These are phyloP conservation scores for Hypomontagnella monticulosa DNA, from an alignment of 495 filamentous ascomycete species.

Conservation along the genomic window DNA sequence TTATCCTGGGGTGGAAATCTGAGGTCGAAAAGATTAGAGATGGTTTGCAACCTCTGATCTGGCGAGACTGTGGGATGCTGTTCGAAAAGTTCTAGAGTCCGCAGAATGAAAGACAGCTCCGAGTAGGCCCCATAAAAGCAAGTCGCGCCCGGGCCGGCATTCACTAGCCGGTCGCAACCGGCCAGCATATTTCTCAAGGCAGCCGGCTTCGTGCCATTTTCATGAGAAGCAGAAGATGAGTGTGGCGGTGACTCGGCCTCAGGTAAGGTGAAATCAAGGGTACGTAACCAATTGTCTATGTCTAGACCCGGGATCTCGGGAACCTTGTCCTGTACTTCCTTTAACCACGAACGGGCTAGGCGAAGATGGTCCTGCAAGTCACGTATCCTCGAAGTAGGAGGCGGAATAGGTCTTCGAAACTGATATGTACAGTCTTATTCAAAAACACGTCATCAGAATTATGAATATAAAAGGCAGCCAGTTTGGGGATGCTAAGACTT, in stretches of 20 bases:
- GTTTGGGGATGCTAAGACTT: neutral
- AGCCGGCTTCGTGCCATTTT: neutral
- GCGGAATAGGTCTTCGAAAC: neutral
- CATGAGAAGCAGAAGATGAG: neutral
- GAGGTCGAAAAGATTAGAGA: constrained; percentile 7
- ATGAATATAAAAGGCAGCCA: neutral
- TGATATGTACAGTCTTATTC: constrained; percentile 11
- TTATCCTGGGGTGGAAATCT: neutral
- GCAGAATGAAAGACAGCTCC: constrained; percentile 11
- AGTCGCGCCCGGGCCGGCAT: neutral
- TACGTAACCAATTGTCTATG: constrained; percentile 12
- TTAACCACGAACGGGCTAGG: constrained; percentile 11
- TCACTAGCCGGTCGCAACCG: constrained; percentile 3
- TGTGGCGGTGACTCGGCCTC: neutral
- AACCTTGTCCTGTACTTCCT: neutral
- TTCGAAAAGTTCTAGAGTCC: constrained; percentile 3
- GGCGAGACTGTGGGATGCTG: neutral
- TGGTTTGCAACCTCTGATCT: neutral
- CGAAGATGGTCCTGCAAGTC: constrained; percentile 10
- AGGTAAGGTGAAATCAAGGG: constrained; percentile 11
- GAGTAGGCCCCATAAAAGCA: constrained; percentile 10
- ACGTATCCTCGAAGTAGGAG: constrained; percentile 9
- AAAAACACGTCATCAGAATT: neutral
- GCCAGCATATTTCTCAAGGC: constrained; percentile 8
- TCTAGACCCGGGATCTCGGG: constrained; percentile 7